phyloP scores from a whole-genome alignment of 2,329 filamentous ascomycete genomes.

The Tetracladium maxilliforme region DNA sequence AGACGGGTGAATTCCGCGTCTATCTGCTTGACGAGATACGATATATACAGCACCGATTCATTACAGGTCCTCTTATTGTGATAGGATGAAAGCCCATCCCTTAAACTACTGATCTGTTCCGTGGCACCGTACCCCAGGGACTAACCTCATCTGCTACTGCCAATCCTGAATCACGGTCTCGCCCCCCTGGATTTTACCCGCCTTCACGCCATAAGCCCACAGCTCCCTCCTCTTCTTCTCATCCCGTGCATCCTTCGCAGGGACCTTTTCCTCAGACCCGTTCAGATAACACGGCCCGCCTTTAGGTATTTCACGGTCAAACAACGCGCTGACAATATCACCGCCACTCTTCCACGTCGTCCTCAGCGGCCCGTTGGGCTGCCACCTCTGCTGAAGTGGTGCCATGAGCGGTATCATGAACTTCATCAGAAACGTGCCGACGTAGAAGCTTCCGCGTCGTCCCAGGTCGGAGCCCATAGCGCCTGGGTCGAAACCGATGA shows the following conservation, averaged over 20 bases:
- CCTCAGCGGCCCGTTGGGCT: conserved; percentile 15
- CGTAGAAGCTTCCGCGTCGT: conserved; percentile 10
- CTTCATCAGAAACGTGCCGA: conserved; percentile 10
- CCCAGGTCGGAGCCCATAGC: conserved; percentile 17
- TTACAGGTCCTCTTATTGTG: too few relatives aligned
- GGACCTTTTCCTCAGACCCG: conserved; percentile 14
- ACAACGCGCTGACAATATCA: conserved; percentile 16
- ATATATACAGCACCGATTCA: too few relatives aligned
- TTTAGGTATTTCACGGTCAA: conserved; percentile 13
- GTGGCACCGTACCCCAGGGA: conserved; percentile 9
- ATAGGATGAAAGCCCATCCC: too few relatives aligned
- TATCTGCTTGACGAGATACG: too few relatives aligned
- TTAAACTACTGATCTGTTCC: conserved; percentile 19
- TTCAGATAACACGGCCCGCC: conserved; percentile 16
- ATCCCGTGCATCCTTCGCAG: conserved; percentile 15
- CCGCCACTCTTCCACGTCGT: conserved; percentile 16
- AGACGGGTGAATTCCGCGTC: too few relatives aligned
- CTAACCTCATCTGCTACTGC: too few relatives aligned
- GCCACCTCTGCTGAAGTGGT: conserved; percentile 9
- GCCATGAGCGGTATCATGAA: conserved; percentile 9
- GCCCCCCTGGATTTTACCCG: conserved; percentile 10
- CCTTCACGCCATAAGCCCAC: conserved; percentile 15
- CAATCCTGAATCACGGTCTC: conserved; percentile 14
- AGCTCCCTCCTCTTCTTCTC: conserved; percentile 12
- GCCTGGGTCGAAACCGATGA: conserved; percentile 22